phyloP scores from a whole-genome alignment of 2,329 filamentous ascomycete genomes.

The Pestalotiopsis sp. region DNA sequence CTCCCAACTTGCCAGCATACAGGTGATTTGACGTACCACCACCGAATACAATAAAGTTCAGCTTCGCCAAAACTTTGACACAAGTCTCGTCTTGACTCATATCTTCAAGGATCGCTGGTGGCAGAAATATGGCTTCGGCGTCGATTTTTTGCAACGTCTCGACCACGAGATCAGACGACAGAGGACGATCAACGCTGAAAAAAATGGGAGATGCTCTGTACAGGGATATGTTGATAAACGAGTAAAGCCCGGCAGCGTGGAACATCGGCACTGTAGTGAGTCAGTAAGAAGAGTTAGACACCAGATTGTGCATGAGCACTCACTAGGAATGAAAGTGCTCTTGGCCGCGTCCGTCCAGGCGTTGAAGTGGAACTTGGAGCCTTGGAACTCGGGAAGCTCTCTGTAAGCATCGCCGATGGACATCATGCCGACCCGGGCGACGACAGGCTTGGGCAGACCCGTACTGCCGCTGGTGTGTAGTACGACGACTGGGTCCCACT shows the following conservation, averaged over 20 bases:
- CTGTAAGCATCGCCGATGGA: constrained; percentile 31
- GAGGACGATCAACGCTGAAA: constrained; percentile 33
- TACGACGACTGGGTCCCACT: constrained; percentile 42
- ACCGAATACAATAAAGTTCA: constrained; percentile 37
- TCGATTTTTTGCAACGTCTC: constrained; percentile 31
- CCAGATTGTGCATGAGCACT: neutral
- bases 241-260: constrained; percentile 37
- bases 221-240: constrained; percentile 24
- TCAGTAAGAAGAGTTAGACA: constrained; percentile 11
- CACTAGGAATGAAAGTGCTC: constrained; percentile 6
- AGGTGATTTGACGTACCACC: constrained; percentile 33
- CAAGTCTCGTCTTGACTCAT: constrained; percentile 36
- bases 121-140: constrained; percentile 30
- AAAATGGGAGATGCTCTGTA: constrained; percentile 31
- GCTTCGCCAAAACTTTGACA: constrained; percentile 31
- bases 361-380: constrained; percentile 8
- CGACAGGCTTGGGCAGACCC: constrained; percentile 47
- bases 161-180: constrained; percentile 34
- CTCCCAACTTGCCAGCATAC: neutral
- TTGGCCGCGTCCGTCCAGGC: neutral
- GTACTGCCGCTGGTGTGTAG: constrained; percentile 50
- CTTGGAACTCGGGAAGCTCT: constrained; percentile 19
- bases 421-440: constrained; percentile 36
- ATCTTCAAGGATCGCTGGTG: constrained; percentile 46
- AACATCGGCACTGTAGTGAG: constrained; percentile 37